Evolutionary conservation across 2,329 filamentous ascomycete species (phyloP), one percentile per base, ranked within the genome.

Genomic region (Ophiostoma triangulosporum): DNA sequence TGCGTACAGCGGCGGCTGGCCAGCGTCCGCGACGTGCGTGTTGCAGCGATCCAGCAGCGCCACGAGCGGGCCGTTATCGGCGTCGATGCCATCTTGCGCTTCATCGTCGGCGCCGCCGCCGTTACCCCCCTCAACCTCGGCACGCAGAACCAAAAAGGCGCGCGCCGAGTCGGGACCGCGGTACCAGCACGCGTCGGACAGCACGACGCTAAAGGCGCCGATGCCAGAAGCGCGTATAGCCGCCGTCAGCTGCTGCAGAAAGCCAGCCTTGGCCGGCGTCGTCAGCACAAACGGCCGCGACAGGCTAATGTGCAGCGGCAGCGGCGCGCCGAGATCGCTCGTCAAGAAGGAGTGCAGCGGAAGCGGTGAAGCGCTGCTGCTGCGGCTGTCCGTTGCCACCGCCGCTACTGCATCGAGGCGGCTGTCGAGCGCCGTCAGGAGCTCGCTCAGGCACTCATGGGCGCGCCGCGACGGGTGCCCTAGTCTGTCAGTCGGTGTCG

Each of bases 231-330:
- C 65, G 55, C 35, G 62, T 1, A 84, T 60, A 8, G 67, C 61
- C 1, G 66, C 63, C 33, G 69, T 65, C 5, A 95, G 65, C 0
- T 68, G 66, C 4, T 75, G 67, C 5, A 85, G 70, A 63, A 95
- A 96, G 0, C 59, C 60, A 27, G 84, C 79, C 60, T 87, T 88
- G 58, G 84, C 75, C n/a, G 81, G 74, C 0, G 86, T 89, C 48
- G 73, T 71, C 31, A 98, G 78, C 12, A 82, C 76, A 50, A 97
- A 71, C 0, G 93, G 85, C 6, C 88, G 77, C 7, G 93, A 97
- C 6, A 98, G 76, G 60, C 89, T 95, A 62, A 98, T 82, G 67
- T 98, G 93, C 48, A 98, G 74, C 3, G 91, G 91, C 50, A 88
- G 72, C 5, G 85, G 82, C 6, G 82, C 81, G 55, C 81, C 86